Evolutionary conservation across 2,329 filamentous ascomycete species (phyloP).

Genomic region (Talaromyces sp.): DNA sequence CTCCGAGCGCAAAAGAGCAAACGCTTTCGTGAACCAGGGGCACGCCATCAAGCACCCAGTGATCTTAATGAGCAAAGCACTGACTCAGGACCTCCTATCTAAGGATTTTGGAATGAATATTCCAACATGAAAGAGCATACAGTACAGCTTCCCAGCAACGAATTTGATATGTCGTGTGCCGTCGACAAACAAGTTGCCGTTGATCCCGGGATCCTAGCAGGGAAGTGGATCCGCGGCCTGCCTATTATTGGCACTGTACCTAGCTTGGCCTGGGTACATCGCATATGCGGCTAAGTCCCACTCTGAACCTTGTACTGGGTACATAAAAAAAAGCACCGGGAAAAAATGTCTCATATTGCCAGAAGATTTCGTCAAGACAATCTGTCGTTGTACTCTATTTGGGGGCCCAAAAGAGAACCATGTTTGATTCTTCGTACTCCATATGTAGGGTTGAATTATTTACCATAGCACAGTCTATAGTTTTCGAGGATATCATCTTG

Average conservation of each 20-base stretch:
- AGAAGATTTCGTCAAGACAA: not conserved
- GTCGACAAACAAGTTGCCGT: not conserved
- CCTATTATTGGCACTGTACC: conserved; percentile 15
- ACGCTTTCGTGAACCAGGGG: not conserved
- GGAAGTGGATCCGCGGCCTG: conserved; percentile 17
- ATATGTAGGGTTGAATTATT: no score
- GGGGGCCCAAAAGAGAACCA: no score
- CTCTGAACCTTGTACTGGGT: conserved; percentile 21
- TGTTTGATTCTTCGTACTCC: no score
- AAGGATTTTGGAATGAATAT: no score
- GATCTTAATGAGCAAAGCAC: no score
- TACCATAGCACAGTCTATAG: no score
- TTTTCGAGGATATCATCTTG: no score
- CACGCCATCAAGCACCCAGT: no score
- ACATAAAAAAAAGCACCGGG: conserved; percentile 13
- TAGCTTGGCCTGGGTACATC: conserved; percentile 20
- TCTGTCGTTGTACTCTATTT: not conserved
- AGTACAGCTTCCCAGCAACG: no score
- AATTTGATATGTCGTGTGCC: not conserved
- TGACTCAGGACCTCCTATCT: no score
- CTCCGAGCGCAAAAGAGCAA: not conserved
- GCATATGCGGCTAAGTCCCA: conserved; percentile 22
- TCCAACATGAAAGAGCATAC: no score
- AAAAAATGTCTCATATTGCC: conserved; percentile 27
- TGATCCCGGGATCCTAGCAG: conserved; percentile 1